Evolutionary conservation across 1,139 yeast genomes (phyloP).

Genomic region (Hanseniaspora gamundiae): DNA sequence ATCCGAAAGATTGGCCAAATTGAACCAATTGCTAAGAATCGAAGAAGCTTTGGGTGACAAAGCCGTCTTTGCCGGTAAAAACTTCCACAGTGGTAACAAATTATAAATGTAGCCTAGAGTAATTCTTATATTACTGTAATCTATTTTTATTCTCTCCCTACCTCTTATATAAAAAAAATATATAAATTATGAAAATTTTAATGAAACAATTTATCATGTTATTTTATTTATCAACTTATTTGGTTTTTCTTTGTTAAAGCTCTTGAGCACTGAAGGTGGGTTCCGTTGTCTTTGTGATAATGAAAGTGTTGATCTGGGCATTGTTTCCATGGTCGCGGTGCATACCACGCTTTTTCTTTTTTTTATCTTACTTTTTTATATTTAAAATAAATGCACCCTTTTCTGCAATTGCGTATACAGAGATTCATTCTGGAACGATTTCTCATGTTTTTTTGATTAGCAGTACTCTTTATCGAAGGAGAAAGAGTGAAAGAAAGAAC

Average conservation of each 20-base stretch:
- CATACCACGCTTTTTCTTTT: no score
- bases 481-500: no score
- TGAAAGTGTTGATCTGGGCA: no score
- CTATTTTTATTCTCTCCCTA: neutral
- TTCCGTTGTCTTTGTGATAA: no score
- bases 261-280: neutral
- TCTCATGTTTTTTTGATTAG: no score
- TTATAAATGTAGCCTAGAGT: conserved; percentile 15
- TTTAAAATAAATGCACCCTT: no score
- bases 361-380: no score
- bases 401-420: no score
- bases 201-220: neutral
- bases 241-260: neutral
- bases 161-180: neutral
- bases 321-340: no score
- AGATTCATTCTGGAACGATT: no score
- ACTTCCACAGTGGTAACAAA: conserved; percentile 48
- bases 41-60: conserved; percentile 95
- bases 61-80: conserved; percentile 86
- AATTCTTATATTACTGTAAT: neutral
- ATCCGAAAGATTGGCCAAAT: conserved; percentile 97
- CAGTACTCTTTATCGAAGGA: no score
- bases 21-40: conserved; percentile 91
- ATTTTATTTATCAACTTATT: neutral
- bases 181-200: neutral